These are phyloP conservation scores for Myrmaecium sp. DNA, from an alignment of 2,329 filamentous ascomycete genomes.

Conservation along the genomic window DNA sequence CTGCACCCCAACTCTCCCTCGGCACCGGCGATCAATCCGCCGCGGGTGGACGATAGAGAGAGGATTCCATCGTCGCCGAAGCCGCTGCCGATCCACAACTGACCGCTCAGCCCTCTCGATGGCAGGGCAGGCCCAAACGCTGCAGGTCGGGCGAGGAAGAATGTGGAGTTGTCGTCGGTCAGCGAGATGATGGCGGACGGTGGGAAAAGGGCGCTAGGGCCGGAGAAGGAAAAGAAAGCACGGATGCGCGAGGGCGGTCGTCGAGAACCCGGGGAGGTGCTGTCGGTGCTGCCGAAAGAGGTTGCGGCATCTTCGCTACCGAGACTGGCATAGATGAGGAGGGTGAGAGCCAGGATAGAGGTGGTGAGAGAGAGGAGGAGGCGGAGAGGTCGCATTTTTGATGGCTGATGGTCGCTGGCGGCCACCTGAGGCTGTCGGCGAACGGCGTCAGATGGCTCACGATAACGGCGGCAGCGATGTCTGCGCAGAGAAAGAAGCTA, in stretches of 20 bases:
- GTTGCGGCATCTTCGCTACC: conserved; percentile 10
- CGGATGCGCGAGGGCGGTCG: conserved; percentile 11
- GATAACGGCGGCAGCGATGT: too few relatives aligned
- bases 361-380: conserved; percentile 26
- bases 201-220: conserved; percentile 72
- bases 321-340: conserved; percentile 25
- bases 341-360: conserved; percentile 24
- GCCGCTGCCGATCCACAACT: conserved; percentile 84
- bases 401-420: conserved; percentile 1
- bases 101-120: conserved; percentile 61
- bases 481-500: too few relatives aligned
- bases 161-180: conserved; percentile 95
- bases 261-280: conserved; percentile 4
- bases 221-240: conserved; percentile 32
- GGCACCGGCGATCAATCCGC: conserved; percentile 32
- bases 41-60: conserved; percentile 37
- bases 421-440: background rate
- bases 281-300: conserved; percentile 7
- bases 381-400: conserved; percentile 25
- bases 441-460: too few relatives aligned
- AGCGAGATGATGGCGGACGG: conserved; percentile 91
- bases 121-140: conserved; percentile 77
- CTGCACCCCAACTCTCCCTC: conserved; percentile 88
- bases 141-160: conserved; percentile 82
- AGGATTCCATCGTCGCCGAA: conserved; percentile 81